Conservation (phyloP, 169 alveolate species). For the Cryptosporidium viatorum region DNA sequence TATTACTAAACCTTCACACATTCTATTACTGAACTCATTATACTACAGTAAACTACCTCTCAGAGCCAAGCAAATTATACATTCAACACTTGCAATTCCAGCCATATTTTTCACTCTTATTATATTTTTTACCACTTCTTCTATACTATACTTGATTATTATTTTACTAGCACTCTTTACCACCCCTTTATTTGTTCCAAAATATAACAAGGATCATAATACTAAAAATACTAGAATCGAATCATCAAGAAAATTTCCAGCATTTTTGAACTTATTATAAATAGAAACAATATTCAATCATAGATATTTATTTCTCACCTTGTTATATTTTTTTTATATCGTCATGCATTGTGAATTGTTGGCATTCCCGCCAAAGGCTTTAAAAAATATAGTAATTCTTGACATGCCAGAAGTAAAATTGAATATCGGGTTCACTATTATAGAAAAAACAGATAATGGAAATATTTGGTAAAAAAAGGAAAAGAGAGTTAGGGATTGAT, state of each 20-base stretch:
- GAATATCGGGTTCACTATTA: not conserved
- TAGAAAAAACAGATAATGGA: not conserved
- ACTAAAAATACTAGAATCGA: not conserved
- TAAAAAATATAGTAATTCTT: not conserved
- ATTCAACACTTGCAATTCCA: conserved; percentile 35
- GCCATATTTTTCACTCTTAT: conserved; percentile 18
- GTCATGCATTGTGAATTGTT: not conserved
- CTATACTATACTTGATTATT: conserved; percentile 23
- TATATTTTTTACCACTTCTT: conserved; percentile 43
- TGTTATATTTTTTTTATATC: not conserved
- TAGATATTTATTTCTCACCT: not conserved
- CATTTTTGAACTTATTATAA: not conserved
- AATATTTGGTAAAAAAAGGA: conserved; percentile 7
- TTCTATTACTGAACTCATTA: conserved; percentile 1
- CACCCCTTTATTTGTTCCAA: conserved; percentile 3
- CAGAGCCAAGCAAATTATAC: conserved; percentile 27
- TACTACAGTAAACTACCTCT: conserved; percentile 41
- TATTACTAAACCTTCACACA: conserved; percentile 30
- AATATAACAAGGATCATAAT: not conserved
- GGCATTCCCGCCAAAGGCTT: not conserved
- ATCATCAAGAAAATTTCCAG: not conserved
- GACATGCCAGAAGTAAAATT: not conserved
- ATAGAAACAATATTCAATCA: not conserved
- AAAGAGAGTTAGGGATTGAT: conserved; percentile 27
- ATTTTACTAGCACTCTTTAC: conserved; percentile 7